Conservation (phyloP, 2,329 filamentous ascomycete species). For the Cercospora sp. region DNA sequence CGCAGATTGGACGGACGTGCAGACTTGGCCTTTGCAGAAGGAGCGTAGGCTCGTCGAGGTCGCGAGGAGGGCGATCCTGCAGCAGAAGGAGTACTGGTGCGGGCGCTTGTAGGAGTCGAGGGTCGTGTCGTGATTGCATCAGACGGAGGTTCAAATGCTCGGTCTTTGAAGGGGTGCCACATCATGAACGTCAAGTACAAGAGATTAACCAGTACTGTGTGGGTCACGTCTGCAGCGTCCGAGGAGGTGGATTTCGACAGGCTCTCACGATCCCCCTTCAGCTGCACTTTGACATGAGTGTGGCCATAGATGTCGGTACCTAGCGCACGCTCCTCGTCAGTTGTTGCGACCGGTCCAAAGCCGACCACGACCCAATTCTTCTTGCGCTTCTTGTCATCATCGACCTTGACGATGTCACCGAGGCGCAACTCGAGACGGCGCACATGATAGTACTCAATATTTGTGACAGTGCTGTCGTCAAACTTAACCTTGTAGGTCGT, state of each 20-base stretch:
- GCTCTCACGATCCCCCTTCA: slow-evolving; percentile 44
- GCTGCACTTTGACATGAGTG: slow-evolving; percentile 42
- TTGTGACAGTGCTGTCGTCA: slow-evolving; percentile 49
- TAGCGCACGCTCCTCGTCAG: slow-evolving; percentile 36
- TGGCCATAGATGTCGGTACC: slow-evolving; percentile 47
- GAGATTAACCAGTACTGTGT: slow-evolving; percentile 43
- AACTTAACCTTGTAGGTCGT: slow-evolving; percentile 50
- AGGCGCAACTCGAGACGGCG: slow-evolving; percentile 45
- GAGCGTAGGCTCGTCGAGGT: slow-evolving; percentile 43
- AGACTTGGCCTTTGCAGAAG: slow-evolving; percentile 18
- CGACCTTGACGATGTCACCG: slow-evolving; percentile 52
- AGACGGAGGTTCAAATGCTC: slow-evolving; percentile 37
- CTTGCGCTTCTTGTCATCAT: slow-evolving; percentile 47
- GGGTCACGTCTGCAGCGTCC: slow-evolving; percentile 30
- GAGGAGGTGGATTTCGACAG: slow-evolving; percentile 23
- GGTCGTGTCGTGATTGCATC: slow-evolving; percentile 5
- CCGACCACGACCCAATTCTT: slow-evolving; percentile 47
- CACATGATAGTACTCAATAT: slow-evolving; percentile 44
- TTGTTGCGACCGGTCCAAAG: slow-evolving; percentile 42
- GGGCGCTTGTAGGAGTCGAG: slow-evolving; percentile 21
- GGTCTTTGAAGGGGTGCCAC: slow-evolving; percentile 45
- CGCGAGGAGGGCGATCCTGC: slow-evolving; percentile 52
- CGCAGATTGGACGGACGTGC: slow-evolving; percentile 27
- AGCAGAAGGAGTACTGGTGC: slow-evolving; percentile 41
- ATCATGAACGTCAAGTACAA: slow-evolving; percentile 49